A percentile compares a stretch with the other conserved stretches of the same genome.
Conservation (phyloP, 1,284 basidiomycete species). For the Marasmius tenuissimus region DNA sequence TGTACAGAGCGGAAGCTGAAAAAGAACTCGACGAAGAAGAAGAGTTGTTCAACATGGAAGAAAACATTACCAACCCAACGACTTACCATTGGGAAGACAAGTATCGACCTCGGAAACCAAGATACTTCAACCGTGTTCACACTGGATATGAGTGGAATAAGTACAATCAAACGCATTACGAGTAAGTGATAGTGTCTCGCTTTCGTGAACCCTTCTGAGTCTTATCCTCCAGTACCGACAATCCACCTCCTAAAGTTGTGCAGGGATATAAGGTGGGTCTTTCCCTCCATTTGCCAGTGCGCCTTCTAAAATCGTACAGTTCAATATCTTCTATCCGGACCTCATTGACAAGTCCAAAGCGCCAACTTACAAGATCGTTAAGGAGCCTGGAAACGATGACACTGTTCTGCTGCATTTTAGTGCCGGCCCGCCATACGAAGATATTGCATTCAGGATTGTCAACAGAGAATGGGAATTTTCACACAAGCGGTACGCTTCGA, state of each 20-base stretch:
- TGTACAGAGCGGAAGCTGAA: constrained; percentile 87
- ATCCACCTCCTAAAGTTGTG: constrained; percentile 96
- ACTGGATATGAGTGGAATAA: constrained; percentile 99
- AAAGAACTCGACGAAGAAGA: constrained; percentile 94
- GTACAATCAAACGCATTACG: constrained; percentile 98
- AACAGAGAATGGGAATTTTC: constrained; percentile 98
- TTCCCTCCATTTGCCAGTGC: constrained; percentile 4
- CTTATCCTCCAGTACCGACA: constrained; percentile 69
- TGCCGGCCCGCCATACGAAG: constrained; percentile 98
- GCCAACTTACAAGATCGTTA: constrained; percentile 92
- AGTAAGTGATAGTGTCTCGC: constrained; percentile 55
- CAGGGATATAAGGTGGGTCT: constrained; percentile 90
- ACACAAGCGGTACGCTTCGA: constrained; percentile 74
- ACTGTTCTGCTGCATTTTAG: constrained; percentile 93
- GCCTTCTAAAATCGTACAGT: constrained; percentile 44
- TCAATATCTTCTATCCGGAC: constrained; percentile 95
- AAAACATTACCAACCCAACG: constrained; percentile 77
- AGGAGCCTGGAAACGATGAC: constrained; percentile 91
- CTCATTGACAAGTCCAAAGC: constrained; percentile 96
- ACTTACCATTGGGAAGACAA: constrained; percentile 99
- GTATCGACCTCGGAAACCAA: constrained; percentile 96
- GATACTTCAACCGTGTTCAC: constrained; percentile 99
- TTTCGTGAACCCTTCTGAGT: constrained; percentile 12
- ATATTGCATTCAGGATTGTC: constrained; percentile 97
- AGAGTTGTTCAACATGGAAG: constrained; percentile 90